Conservation (phyloP, 495 filamentous ascomycete genomes). For the Daldinia decipiens region DNA sequence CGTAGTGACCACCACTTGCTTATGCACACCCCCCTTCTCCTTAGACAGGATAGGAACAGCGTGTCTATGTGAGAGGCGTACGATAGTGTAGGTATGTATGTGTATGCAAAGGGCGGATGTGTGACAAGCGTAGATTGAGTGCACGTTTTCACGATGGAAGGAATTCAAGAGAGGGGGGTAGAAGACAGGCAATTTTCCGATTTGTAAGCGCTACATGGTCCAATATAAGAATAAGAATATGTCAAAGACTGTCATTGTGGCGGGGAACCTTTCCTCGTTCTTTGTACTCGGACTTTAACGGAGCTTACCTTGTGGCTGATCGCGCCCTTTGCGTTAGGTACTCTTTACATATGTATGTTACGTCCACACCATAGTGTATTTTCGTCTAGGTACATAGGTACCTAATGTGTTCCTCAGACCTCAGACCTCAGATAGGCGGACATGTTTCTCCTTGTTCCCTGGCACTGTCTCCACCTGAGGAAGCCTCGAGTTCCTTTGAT, state of each 20-base stretch:
- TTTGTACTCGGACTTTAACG: slow-evolving; percentile 45
- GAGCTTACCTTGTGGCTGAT: slow-evolving; percentile 40
- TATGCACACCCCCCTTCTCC: slow-evolving; percentile 37
- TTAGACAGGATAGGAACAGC: slow-evolving; percentile 28
- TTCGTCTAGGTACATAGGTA: background rate
- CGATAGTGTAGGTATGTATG: no score
- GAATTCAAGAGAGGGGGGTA: slow-evolving; percentile 46
- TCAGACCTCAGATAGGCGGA: background rate
- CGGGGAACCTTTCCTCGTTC: slow-evolving; percentile 28
- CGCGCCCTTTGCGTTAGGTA: slow-evolving; percentile 11
- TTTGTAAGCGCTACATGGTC: slow-evolving; percentile 43
- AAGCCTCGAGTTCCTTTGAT: slow-evolving; percentile 24
- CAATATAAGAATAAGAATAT: slow-evolving; percentile 5
- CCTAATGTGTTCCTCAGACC: background rate
- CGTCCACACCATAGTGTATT: slow-evolving; percentile 37
- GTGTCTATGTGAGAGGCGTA: slow-evolving; percentile 35
- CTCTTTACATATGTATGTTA: slow-evolving; percentile 35
- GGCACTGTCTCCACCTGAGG: slow-evolving; percentile 8
- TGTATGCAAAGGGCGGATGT: slow-evolving; percentile 34
- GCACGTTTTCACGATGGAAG: slow-evolving; percentile 40
- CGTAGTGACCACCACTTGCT: slow-evolving; percentile 30
- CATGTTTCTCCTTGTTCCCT: background rate
- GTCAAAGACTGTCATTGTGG: slow-evolving; percentile 34
- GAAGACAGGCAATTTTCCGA: slow-evolving; percentile 45
- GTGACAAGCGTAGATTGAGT: slow-evolving; percentile 21